Conservation (phyloP, 805 yeast species). For the Sugiyamaella marilandica region DNA sequence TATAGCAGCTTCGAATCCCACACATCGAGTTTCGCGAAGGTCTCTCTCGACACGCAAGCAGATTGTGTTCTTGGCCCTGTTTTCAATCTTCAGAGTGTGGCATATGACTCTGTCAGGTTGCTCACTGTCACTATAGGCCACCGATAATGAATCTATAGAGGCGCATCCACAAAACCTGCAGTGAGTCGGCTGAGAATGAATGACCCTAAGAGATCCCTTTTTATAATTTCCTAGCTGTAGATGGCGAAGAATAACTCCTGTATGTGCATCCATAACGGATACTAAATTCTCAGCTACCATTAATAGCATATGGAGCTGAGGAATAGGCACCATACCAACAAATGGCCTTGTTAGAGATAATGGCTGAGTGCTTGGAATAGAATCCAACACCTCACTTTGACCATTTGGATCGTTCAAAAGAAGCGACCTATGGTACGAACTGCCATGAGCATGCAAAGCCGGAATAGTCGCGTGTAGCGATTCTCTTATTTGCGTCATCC, state of each 20-base stretch:
- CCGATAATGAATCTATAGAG: constrained; percentile 64
- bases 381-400: background rate
- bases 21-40: constrained; percentile 83
- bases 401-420: background rate
- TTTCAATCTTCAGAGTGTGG: constrained; percentile 70
- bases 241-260: constrained; percentile 63
- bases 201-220: constrained; percentile 56
- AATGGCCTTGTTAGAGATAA: background rate
- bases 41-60: constrained; percentile 91
- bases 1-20: constrained; percentile 71
- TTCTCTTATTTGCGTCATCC: background rate
- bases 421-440: background rate
- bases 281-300: constrained; percentile 18
- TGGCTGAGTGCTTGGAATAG: constrained; percentile 16
- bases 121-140: constrained; percentile 63
- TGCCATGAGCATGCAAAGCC: background rate
- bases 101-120: constrained; percentile 50
- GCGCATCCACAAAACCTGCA: constrained; percentile 91
- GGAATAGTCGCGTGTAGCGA: background rate
- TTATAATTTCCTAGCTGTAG: constrained; percentile 61
- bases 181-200: constrained; percentile 82
- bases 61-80: constrained; percentile 70
- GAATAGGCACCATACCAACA: constrained; percentile 19
- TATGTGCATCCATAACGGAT: constrained; percentile 61
- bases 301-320: constrained; percentile 26